Evolutionary conservation across 768 basidiomycete species (phyloP).

Genomic region (Pleurotus salmoneostramineus): DNA sequence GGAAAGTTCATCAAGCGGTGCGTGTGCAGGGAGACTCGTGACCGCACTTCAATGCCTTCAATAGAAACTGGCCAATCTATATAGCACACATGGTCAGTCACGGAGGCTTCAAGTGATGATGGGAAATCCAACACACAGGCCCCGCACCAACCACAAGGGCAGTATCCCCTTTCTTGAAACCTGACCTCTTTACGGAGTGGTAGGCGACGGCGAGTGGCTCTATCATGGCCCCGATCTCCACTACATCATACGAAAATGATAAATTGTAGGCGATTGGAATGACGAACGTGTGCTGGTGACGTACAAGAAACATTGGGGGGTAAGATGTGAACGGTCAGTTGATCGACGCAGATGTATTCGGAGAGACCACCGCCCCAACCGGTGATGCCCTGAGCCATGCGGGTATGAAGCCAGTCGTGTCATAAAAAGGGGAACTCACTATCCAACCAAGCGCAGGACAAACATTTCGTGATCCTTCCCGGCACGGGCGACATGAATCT

Average conservation of each 20-base stretch:
- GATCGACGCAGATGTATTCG: conserved; percentile 34
- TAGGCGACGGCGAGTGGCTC: conserved; percentile 46
- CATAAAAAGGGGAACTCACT: conserved; percentile 17
- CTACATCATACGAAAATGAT: too few species aligned
- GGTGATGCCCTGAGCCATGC: conserved; percentile 26
- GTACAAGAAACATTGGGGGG: conserved; percentile 33
- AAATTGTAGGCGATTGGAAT: neutral
- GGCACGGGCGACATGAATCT: conserved; percentile 28
- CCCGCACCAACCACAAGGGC: conserved; percentile 42
- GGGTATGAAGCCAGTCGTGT: neutral
- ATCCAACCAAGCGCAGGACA: conserved; percentile 31
- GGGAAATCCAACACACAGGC: conserved; percentile 26
- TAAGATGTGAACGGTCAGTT: conserved; percentile 30
- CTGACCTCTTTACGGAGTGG: conserved; percentile 38
- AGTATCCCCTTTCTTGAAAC: conserved; percentile 30
- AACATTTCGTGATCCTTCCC: conserved; percentile 25
- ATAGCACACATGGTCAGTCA: neutral
- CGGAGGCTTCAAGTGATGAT: neutral
- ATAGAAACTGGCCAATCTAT: conserved; percentile 34
- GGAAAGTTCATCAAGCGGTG: too few species aligned
- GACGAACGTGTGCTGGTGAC: conserved; percentile 6
- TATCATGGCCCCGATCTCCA: conserved; percentile 42
- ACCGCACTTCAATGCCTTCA: conserved; percentile 32
- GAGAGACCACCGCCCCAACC: conserved; percentile 40
- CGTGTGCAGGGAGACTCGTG: too few species aligned